A percentile compares a stretch with the other conserved stretches of the same genome.
These are phyloP conservation scores for Thelonectria discophora DNA, from an alignment of 2,329 filamentous ascomycete genomes.

Conservation along the genomic window DNA sequence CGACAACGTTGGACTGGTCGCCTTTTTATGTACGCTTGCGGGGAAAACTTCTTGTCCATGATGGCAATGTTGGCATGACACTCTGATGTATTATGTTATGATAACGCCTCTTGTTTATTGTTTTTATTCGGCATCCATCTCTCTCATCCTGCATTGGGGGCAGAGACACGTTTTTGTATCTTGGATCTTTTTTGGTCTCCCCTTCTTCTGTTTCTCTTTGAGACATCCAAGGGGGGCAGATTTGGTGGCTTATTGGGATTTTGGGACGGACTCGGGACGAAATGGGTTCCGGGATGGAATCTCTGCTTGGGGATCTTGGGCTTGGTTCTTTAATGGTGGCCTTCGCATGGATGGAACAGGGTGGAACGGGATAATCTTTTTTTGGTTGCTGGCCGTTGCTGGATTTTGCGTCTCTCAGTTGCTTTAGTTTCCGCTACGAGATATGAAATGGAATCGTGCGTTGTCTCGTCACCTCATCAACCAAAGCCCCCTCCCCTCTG, in stretches of 20 bases:
- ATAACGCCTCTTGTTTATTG: conserved; percentile 18
- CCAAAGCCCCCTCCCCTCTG: no score
- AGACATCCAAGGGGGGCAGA: neutral
- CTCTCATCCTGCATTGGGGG: neutral
- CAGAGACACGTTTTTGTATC: neutral
- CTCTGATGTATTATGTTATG: conserved; percentile 22
- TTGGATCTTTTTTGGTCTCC: neutral
- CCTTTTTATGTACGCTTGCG: conserved; percentile 30
- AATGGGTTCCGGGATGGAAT: conserved; percentile 1
- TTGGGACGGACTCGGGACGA: neutral
- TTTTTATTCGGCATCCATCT: conserved; percentile 9
- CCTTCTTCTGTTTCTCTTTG: neutral
- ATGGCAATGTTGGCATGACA: conserved; percentile 38
- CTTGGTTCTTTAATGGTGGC: neutral
- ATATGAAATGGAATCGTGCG: no score
- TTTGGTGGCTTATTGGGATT: neutral
- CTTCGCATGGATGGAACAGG: no score
- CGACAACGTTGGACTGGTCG: conserved; percentile 29
- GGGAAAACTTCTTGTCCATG: conserved; percentile 30
- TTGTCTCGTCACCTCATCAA: no score
- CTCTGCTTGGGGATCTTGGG: neutral
- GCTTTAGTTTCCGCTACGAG: no score
- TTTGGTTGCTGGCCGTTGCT: no score
- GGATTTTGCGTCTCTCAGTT: no score
- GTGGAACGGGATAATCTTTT: no score